Conservation (phyloP, 805 yeast genomes). For the Pichia cabralensis region DNA sequence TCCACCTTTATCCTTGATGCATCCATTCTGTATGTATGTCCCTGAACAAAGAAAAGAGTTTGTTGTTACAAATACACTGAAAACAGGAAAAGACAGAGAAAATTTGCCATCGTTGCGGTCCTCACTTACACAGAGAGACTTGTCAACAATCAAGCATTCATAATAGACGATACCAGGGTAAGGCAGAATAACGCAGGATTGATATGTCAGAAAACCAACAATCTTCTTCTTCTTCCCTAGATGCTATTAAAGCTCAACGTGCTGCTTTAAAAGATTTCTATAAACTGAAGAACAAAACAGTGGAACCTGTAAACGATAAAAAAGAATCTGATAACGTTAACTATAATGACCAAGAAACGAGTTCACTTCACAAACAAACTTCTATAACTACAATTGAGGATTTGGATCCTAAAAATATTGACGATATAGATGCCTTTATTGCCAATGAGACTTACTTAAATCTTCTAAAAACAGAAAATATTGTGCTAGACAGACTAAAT, state of each 20-base stretch:
- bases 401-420: conserved; percentile 7
- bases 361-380: neutral
- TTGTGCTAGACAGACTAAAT: conserved; percentile 35
- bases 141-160: too few relatives aligned
- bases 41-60: too few relatives aligned
- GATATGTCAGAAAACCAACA: too few relatives aligned
- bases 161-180: too few relatives aligned
- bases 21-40: too few relatives aligned
- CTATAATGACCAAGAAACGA: neutral
- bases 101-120: neutral
- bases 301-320: conserved; percentile 13
- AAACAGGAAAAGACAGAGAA: neutral
- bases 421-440: conserved; percentile 27
- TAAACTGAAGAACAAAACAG: conserved; percentile 24
- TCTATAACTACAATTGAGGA: conserved; percentile 1
- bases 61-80: too few relatives aligned
- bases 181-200: too few relatives aligned
- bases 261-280: conserved; percentile 34
- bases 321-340: neutral
- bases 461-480: conserved; percentile 29
- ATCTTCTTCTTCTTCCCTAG: too few relatives aligned
- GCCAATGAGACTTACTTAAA: conserved; percentile 21
- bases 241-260: conserved; percentile 20
- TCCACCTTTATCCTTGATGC: conserved; percentile 10
- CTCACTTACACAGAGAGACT: too few relatives aligned